Conservation (phyloP, 495 filamentous ascomycete species). For the Neurospora sp. region DNA sequence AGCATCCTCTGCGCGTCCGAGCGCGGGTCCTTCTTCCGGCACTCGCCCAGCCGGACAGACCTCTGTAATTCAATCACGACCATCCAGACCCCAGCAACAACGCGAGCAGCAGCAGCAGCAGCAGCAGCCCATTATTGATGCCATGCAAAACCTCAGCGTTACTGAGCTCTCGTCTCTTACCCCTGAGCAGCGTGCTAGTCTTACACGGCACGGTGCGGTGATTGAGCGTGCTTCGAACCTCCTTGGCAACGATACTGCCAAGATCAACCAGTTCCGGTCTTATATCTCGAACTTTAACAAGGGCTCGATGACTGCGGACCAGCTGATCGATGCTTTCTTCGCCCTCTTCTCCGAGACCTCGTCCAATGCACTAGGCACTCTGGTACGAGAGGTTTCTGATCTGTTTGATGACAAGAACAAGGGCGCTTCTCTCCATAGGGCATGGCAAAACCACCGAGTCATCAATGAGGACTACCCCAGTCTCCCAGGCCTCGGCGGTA, state of each 20-base stretch:
- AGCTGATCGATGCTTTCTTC: constrained; percentile 72
- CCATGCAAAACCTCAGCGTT: constrained; percentile 30
- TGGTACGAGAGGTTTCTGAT: constrained; percentile 86
- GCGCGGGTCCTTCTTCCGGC: constrained; percentile 65
- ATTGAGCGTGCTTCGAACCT: constrained; percentile 75
- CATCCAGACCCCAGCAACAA: constrained; percentile 9
- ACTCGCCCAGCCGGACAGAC: constrained; percentile 12
- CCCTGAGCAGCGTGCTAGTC: constrained; percentile 69
- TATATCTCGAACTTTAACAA: constrained; percentile 66
- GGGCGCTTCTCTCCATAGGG: constrained; percentile 56
- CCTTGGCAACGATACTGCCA: constrained; percentile 59
- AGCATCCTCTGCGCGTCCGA: constrained; percentile 34
- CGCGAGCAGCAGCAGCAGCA: constrained; percentile 5
- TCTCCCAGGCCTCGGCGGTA: constrained; percentile 60
- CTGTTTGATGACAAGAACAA: constrained; percentile 80
- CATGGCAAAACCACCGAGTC: constrained; percentile 91
- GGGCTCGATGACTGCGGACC: constrained; percentile 53
- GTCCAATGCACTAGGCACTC: constrained; percentile 69
- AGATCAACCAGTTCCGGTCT: constrained; percentile 64
- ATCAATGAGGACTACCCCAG: constrained; percentile 95
- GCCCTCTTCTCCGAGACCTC: constrained; percentile 69
- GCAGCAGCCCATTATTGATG: constrained; percentile 14
- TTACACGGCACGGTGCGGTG: constrained; percentile 67
- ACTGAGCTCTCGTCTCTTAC: constrained; percentile 38
- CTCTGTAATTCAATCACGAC: constrained; percentile 27